Evolutionary conservation across 192 early-diverging fungal genomes (phyloP).

Genomic region (Coemansia javaensis): DNA sequence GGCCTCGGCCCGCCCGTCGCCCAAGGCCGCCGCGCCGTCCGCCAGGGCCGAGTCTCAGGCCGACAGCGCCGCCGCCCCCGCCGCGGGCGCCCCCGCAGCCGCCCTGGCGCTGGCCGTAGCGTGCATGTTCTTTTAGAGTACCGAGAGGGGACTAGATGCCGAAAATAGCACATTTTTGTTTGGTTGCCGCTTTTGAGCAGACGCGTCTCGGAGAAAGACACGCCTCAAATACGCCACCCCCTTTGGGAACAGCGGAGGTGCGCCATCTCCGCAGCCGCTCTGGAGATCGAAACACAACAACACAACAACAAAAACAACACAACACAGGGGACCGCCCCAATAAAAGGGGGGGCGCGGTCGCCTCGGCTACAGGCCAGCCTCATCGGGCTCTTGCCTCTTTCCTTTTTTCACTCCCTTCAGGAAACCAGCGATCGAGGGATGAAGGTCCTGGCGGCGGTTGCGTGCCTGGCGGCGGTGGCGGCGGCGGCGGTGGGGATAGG

Average conservation of each 20-base stretch:
- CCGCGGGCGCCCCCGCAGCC: background rate
- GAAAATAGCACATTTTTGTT: conserved; percentile 2
- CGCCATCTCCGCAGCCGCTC: too few species aligned
- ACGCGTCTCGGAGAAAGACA: background rate
- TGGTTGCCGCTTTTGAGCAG: background rate
- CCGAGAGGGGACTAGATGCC: too few species aligned
- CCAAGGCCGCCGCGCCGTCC: conserved; percentile 4
- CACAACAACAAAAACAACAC: too few species aligned
- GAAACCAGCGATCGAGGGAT: background rate
- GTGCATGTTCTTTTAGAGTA: background rate
- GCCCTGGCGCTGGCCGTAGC: background rate
- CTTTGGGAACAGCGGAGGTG: too few species aligned
- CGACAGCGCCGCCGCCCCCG: background rate
- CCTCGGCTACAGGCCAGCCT: too few species aligned
- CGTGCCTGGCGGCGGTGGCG: conserved; percentile 5
- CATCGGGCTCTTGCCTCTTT: too few species aligned
- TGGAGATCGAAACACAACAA: too few species aligned
- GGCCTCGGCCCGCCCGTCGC: background rate
- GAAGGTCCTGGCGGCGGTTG: background rate
- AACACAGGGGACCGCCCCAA: too few species aligned
- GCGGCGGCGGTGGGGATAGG: conserved; percentile 4
- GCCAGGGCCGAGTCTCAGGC: conserved; percentile 2
- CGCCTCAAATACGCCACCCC: too few species aligned
- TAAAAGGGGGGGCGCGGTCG: too few species aligned
- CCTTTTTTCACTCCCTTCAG: background rate